These are phyloP conservation scores for Candida taoyuanica DNA, from an alignment of 805 yeast species.

Conservation along the genomic window DNA sequence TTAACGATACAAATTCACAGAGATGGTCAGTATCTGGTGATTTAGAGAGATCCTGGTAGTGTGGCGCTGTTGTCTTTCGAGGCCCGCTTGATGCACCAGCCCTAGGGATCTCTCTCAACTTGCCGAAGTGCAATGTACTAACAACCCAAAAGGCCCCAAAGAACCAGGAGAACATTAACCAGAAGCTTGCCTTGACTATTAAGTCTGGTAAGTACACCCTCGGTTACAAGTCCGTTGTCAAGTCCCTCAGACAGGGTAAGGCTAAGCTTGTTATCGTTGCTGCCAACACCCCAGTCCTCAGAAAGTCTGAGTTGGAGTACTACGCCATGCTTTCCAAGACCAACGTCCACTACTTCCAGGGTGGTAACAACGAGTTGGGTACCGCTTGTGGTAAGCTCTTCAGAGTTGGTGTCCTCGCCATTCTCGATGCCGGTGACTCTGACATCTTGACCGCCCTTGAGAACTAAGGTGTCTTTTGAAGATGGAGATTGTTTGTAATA, in stretches of 20 bases:
- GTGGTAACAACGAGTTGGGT: slow-evolving; percentile 99
- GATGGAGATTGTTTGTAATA: slow-evolving; percentile 3
- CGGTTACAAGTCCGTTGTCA: slow-evolving; percentile 98
- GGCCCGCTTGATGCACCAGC: background rate
- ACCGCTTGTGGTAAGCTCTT: slow-evolving; percentile 99
- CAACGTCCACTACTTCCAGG: slow-evolving; percentile 95
- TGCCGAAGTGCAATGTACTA: slow-evolving; percentile 31
- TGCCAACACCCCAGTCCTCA: slow-evolving; percentile 98
- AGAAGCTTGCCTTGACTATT: slow-evolving; percentile 96
- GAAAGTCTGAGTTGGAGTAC: slow-evolving; percentile 99
- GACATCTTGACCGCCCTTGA: slow-evolving; percentile 75
- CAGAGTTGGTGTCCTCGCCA: slow-evolving; percentile 97
- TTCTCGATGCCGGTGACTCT: slow-evolving; percentile 99
- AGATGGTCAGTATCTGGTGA: slow-evolving; percentile 82
- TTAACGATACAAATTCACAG: slow-evolving; percentile 60
- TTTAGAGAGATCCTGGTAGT: too few relatives aligned
- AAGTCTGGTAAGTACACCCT: slow-evolving; percentile 99
- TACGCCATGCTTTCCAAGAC: slow-evolving; percentile 99
- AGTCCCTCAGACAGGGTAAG: slow-evolving; percentile 98
- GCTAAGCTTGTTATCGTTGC: slow-evolving; percentile 97
- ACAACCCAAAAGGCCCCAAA: slow-evolving; percentile 81
- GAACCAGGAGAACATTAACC: slow-evolving; percentile 90
- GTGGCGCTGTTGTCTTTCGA: too few relatives aligned
- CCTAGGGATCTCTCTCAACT: background rate
- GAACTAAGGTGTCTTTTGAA: slow-evolving; percentile 17